Conservation (phyloP, 352 stramenopile species). For the Phytophthora brassicae region DNA sequence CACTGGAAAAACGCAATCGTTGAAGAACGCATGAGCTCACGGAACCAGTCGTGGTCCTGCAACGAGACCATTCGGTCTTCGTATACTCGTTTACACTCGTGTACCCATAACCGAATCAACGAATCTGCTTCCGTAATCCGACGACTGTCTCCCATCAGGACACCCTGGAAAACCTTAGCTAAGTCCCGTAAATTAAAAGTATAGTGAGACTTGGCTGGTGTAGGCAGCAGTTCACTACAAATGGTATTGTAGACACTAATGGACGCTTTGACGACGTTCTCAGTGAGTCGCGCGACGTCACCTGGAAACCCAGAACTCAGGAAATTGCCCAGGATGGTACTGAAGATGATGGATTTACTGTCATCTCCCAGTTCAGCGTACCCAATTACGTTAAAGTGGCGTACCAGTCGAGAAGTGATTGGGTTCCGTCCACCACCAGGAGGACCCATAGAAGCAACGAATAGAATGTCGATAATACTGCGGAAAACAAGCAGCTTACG, state of each 20-base stretch:
- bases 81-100: slow-evolving; percentile 95
- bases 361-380: slow-evolving; percentile 90
- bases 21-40: slow-evolving; percentile 62
- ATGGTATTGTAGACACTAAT: slow-evolving; percentile 93
- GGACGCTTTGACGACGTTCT: slow-evolving; percentile 79
- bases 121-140: slow-evolving; percentile 58
- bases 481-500: slow-evolving; percentile 91
- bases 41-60: slow-evolving; percentile 92
- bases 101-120: slow-evolving; percentile 90
- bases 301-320: slow-evolving; percentile 36
- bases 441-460: slow-evolving; percentile 92
- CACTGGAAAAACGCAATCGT: slow-evolving; percentile 78
- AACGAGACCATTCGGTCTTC: slow-evolving; percentile 92
- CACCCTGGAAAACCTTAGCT: slow-evolving; percentile 93
- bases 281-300: slow-evolving; percentile 59
- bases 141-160: slow-evolving; percentile 85
- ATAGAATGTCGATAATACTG: slow-evolving; percentile 87
- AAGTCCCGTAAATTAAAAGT: slow-evolving; percentile 95
- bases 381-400: slow-evolving; percentile 94
- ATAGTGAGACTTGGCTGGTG: slow-evolving; percentile 94
- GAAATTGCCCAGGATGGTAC: slow-evolving; percentile 91
- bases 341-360: slow-evolving; percentile 92
- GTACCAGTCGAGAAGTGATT: slow-evolving; percentile 89
- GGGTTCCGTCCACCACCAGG: slow-evolving; percentile 91
- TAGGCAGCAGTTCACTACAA: slow-evolving; percentile 88